Percentiles rank a stretch among this genome's conserved stretches.
These are phyloP conservation scores for thale cress (Arabidopsis thaliana) DNA, from an alignment of 345 rosid genomes.

Conservation along the genomic window TAIR10.1 NC_003070.9:710001-710500, in stretches of 20 bases:
- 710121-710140: slow-evolving; percentile 74
- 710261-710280: slow-evolving; percentile 78
- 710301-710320: slow-evolving; percentile 95
- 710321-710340: slow-evolving; percentile 96
- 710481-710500: slow-evolving; percentile 54
- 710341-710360: slow-evolving; percentile 33
- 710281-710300: slow-evolving; percentile 73
- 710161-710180: not conserved
- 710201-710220: not conserved
- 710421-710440: slow-evolving; percentile 25
- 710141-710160: slow-evolving; percentile 22
- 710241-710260: slow-evolving; percentile 83
- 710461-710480: slow-evolving; percentile 41
- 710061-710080: slow-evolving; percentile 12
- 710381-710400: slow-evolving; percentile 11
- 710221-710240: slow-evolving; percentile 51
- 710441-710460: slow-evolving; percentile 38
- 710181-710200: slow-evolving; percentile 24
- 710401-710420: slow-evolving; percentile 37
- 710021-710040: slow-evolving; percentile 22
- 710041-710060: slow-evolving; percentile 14
- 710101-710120: slow-evolving; percentile 58
- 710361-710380: no score
- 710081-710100: slow-evolving; percentile 21
- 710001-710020: slow-evolving; percentile 31